These are phyloP conservation scores for Macrophomina tecta DNA, from an alignment of 2,329 filamentous ascomycete species.

Conservation along the genomic window DNA sequence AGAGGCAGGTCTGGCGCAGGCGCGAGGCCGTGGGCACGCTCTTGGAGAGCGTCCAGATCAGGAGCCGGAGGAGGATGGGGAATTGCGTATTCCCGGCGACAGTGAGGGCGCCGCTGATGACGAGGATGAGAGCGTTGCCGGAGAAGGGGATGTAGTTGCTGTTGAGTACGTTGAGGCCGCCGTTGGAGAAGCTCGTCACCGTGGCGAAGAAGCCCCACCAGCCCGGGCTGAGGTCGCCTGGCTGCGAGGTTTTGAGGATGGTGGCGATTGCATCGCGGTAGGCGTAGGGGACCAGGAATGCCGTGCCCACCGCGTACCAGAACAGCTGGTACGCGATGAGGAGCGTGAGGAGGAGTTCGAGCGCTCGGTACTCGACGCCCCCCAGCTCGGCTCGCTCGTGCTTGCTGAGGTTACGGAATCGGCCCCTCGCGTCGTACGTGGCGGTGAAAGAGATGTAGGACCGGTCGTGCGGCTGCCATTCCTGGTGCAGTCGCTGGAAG, in stretches of 20 bases:
- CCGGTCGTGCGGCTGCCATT: constrained; percentile 36
- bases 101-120: constrained; percentile 62
- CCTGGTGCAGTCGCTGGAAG: constrained; percentile 33
- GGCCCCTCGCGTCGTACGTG: constrained; percentile 38
- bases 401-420: constrained; percentile 45
- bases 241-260: constrained; percentile 29
- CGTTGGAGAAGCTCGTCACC: constrained; percentile 38
- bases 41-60: constrained; percentile 60
- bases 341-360: constrained; percentile 28
- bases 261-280: constrained; percentile 24
- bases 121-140: constrained; percentile 47
- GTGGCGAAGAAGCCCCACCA: constrained; percentile 41
- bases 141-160: constrained; percentile 48
- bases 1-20: constrained; percentile 43
- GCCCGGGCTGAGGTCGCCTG: constrained; percentile 38
- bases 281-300: constrained; percentile 32
- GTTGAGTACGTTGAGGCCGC: constrained; percentile 41
- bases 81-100: constrained; percentile 71
- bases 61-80: constrained; percentile 66
- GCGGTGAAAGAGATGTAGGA: constrained; percentile 43
- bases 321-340: constrained; percentile 38
- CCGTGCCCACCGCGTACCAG: constrained; percentile 35
- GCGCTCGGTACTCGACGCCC: constrained; percentile 51
- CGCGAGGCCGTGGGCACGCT: constrained; percentile 28
- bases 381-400: constrained; percentile 51